phyloP scores from a whole-genome alignment of 2,329 filamentous ascomycete species.

The Fusarium tanahbumbuense region DNA sequence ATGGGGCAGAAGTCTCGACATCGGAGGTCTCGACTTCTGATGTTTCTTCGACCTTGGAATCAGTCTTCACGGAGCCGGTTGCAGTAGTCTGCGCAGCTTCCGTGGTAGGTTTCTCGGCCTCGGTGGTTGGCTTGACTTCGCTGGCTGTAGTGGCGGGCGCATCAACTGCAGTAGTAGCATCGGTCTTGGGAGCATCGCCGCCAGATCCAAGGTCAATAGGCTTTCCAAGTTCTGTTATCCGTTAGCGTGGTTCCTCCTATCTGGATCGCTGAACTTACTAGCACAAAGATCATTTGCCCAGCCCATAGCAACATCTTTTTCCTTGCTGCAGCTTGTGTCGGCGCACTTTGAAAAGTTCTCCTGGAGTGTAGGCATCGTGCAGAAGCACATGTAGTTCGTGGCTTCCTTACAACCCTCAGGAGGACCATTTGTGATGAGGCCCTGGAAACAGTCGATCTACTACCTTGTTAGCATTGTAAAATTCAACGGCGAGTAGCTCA shows the following conservation, averaged over 20 bases:
- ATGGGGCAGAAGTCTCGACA: background rate
- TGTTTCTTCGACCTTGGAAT: background rate
- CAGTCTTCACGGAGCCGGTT: background rate
- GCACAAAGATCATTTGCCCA: slow-evolving; percentile 52
- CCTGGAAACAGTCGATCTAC: slow-evolving; percentile 47
- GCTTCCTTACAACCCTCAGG: slow-evolving; percentile 46
- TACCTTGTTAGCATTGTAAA: background rate
- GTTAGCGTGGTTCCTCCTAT: background rate
- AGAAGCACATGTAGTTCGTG: slow-evolving; percentile 50
- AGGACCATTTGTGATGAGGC: slow-evolving; percentile 45
- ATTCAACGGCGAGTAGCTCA: accelerated
- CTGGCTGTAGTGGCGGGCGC: background rate
- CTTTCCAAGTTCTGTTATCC: slow-evolving; percentile 15
- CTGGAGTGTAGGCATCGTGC: slow-evolving; percentile 42
- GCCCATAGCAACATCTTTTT: slow-evolving; percentile 24
- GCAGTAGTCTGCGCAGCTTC: background rate
- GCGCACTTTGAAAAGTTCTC: slow-evolving; percentile 43
- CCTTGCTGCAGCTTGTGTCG: slow-evolving; percentile 17
- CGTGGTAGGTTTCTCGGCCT: background rate
- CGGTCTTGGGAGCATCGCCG: slow-evolving; percentile 5
- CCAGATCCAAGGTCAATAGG: slow-evolving; percentile 22
- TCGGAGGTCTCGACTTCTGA: background rate
- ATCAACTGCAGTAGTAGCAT: background rate
- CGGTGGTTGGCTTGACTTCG: slow-evolving; percentile 2
- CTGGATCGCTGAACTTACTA: background rate